Evolutionary conservation across 2,329 filamentous ascomycete species (phyloP).

Genomic region (Sarocladium oryzae): DNA sequence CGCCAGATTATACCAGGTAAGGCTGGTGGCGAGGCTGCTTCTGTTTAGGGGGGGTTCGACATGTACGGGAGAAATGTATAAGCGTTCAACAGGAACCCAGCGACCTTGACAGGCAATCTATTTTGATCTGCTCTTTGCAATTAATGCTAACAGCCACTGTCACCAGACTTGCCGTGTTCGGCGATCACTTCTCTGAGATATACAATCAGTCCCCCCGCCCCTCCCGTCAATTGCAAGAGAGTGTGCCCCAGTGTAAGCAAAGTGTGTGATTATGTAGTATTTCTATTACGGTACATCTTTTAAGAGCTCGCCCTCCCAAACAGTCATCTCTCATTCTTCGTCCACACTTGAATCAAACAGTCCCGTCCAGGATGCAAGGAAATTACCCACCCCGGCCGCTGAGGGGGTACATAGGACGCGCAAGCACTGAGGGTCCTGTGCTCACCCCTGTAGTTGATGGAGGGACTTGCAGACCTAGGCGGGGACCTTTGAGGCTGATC

Average conservation of each 20-base stretch:
- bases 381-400: background rate
- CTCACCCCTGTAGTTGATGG: background rate
- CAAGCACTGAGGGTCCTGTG: slow-evolving; percentile 8
- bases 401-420: slow-evolving; percentile 4
- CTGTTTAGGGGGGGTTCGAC: background rate
- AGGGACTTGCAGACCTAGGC: slow-evolving; percentile 1
- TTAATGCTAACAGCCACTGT: background rate
- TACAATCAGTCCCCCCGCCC: too few species aligned
- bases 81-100: too few species aligned
- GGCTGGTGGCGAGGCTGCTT: slow-evolving; percentile 1
- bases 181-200: background rate
- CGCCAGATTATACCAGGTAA: background rate
- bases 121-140: background rate
- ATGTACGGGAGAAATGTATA: too few species aligned
- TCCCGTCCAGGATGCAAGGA: background rate
- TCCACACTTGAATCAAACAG: background rate
- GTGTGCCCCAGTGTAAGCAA: too few species aligned
- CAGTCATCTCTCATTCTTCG: background rate
- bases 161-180: slow-evolving; percentile 1
- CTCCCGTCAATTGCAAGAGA: too few species aligned
- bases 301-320: too few species aligned
- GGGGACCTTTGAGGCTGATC: slow-evolving; percentile 8
- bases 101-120: too few species aligned
- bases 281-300: too few species aligned
- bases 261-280: too few species aligned